Percentiles rank a stretch among this genome's conserved stretches.
phyloP scores from a whole-genome alignment of 1,139 yeast genomes.

The Kodamaea anthophila region DNA sequence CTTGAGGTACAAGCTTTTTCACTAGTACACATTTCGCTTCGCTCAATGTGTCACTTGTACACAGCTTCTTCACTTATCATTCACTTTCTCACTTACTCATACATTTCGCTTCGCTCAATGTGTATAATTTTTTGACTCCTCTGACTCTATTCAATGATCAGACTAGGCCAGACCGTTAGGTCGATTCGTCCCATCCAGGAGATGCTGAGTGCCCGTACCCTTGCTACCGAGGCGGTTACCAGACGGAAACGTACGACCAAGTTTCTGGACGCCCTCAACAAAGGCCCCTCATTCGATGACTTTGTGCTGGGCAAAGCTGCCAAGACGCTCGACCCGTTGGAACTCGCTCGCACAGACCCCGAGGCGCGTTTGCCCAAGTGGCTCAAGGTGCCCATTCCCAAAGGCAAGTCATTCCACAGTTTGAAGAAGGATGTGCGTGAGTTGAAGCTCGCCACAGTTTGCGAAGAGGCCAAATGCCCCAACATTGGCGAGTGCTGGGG shows the following conservation, averaged over 20 bases:
- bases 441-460: constrained; percentile 84
- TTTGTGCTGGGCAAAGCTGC: constrained; percentile 78
- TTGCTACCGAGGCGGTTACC: constrained; percentile 5
- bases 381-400: constrained; percentile 94
- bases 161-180: too few species aligned
- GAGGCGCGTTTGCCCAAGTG: constrained; percentile 79
- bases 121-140: too few species aligned
- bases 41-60: too few species aligned
- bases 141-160: too few species aligned
- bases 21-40: too few species aligned
- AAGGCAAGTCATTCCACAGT: constrained; percentile 75
- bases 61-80: too few species aligned
- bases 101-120: too few species aligned
- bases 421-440: constrained; percentile 85
- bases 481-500: constrained; percentile 99
- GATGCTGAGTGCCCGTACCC: constrained; percentile 1
- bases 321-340: constrained; percentile 58
- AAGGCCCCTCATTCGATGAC: constrained; percentile 93
- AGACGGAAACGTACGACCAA: constrained; percentile 42
- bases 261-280: constrained; percentile 66
- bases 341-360: constrained; percentile 53
- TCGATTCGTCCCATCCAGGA: too few species aligned
- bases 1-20: too few species aligned
- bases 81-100: too few species aligned
- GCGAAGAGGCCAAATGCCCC: constrained; percentile 98